These are phyloP conservation scores for Hemerocallis citrina DNA, from an alignment of 106 monocot genomes.

Conservation along the genomic window DNA sequence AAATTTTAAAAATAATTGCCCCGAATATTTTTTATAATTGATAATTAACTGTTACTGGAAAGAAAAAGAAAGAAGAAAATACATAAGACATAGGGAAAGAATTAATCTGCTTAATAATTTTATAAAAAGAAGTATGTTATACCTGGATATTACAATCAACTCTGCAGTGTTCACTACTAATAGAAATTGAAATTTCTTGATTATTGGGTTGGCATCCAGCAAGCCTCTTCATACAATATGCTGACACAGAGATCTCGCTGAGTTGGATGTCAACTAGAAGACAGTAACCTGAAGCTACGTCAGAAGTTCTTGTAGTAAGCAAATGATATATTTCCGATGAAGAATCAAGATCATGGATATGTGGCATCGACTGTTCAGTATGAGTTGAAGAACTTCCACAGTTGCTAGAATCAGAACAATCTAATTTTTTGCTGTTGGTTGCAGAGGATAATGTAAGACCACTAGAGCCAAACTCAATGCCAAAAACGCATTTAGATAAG, in stretches of 20 bases:
- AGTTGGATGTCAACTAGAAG: slow-evolving; percentile 29
- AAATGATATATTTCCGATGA: slow-evolving; percentile 2
- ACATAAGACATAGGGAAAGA: background rate
- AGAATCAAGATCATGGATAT: slow-evolving; percentile 1
- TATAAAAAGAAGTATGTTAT: background rate
- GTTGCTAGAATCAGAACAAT: slow-evolving; percentile 2
- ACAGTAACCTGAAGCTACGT: slow-evolving; percentile 15
- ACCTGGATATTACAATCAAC: slow-evolving; percentile 58
- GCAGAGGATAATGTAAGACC: slow-evolving; percentile 5
- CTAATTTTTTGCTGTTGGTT: background rate
- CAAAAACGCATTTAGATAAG: slow-evolving; percentile 19
- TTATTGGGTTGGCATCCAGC: slow-evolving; percentile 17
- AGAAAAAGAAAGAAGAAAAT: background rate
- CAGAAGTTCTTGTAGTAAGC: background rate
- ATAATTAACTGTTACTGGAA: slow-evolving; percentile 3
- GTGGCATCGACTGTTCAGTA: slow-evolving; percentile 5
- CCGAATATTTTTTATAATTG: no score
- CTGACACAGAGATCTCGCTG: slow-evolving; percentile 34
- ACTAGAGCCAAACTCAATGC: slow-evolving; percentile 19
- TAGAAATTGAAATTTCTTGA: slow-evolving; percentile 19
- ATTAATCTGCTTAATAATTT: background rate
- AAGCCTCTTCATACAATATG: slow-evolving; percentile 22
- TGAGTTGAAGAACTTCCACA: background rate
- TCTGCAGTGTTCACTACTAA: slow-evolving; percentile 18
- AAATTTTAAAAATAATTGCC: no score